Base-by-base conservation (phyloP, 257 asterid genomes). In the Paraleonurus japonicus region DNA sequence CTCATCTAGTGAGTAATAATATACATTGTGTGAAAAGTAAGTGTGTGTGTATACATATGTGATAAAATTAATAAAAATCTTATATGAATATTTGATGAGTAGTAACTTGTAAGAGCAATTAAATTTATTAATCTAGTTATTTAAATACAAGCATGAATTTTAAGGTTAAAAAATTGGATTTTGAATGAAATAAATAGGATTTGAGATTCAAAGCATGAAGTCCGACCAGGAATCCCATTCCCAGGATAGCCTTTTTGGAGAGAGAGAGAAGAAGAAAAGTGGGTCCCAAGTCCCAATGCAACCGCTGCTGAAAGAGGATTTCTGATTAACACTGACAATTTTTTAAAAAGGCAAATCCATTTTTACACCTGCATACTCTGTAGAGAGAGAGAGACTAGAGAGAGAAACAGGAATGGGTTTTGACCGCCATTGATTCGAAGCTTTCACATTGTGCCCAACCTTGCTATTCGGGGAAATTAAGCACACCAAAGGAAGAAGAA, bases 381-480 rank as follows among this genome's bases (percentile, higher is more conserved):
- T 23, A 68, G 43, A 74, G 43, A 68, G 53, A 65, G 72, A 71
- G 70, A 16, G 23, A n/a, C 6, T 4, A 2, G 16, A 73, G 35
- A 54, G 57, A 37, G 59, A 23, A 51, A 4, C 4, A 12, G 51
- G 71, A 65, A 41, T 37, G 57, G 35, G 19, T 61, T 62, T 77
- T 82, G 84, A 67, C 85, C 80, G 79, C 87, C 92, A 78, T 81
- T 81, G 80, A 76, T 78, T 48, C 17, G 54, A 65, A 73, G 80
- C 73, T 72, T 61, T 74, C 78, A 8, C 76, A 47, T 74, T 72
- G 61, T 72, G 53, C 71, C 66, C 71, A 65, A 59, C 39, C 30
- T 59, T 61, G 67, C 13, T 50, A 28, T 30, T 57, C 69, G 16
- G 65, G 41, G 53, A 26, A 35, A 57, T 65, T 51, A 45, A 58